Percentiles rank a stretch among this genome's conserved stretches.
Evolutionary conservation across 1,284 basidiomycete genomes (phyloP).

Genomic region (Thelephora terrestris): DNA sequence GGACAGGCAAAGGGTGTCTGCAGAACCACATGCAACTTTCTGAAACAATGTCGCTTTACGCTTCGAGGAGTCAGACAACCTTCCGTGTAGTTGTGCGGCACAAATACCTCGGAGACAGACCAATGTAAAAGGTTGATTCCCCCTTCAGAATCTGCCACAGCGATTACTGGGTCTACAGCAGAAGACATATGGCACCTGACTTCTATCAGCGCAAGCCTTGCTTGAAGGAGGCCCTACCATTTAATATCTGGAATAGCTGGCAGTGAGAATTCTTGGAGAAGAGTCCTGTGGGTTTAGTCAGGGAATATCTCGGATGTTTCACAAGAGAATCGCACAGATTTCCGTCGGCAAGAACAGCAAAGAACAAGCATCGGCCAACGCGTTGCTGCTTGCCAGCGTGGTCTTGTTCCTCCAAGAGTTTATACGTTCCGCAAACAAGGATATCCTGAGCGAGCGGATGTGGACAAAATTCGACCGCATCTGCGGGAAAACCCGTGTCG

Average conservation of each 20-base stretch:
- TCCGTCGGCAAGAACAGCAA: slow-evolving; percentile 29
- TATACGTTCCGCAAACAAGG: slow-evolving; percentile 88
- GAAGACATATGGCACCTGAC: slow-evolving; percentile 47
- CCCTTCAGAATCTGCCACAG: slow-evolving; percentile 79
- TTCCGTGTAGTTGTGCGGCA: not conserved
- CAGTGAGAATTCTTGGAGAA: slow-evolving; percentile 51
- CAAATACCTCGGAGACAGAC: slow-evolving; percentile 36
- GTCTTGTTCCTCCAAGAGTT: slow-evolving; percentile 39
- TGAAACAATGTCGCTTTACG: too few species aligned
- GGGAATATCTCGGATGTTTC: not conserved
- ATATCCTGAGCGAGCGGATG: slow-evolving; percentile 44
- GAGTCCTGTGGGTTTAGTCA: not conserved
- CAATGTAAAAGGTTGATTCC: slow-evolving; percentile 55
- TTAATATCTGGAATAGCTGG: slow-evolving; percentile 90
- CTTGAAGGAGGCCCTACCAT: slow-evolving; percentile 46
- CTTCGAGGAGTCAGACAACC: too few species aligned
- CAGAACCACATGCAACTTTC: slow-evolving; percentile 42
- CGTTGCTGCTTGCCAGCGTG: slow-evolving; percentile 28
- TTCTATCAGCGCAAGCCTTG: slow-evolving; percentile 1
- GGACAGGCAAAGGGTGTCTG: slow-evolving; percentile 68
- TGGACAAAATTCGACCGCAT: slow-evolving; percentile 85
- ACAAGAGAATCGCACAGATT: slow-evolving; percentile 3
- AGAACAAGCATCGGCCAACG: slow-evolving; percentile 62
- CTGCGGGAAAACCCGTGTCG: slow-evolving; percentile 80
- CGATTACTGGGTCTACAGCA: slow-evolving; percentile 39